phyloP scores from a whole-genome alignment of 2,329 filamentous ascomycete species.

The Colletotrichum musicola region DNA sequence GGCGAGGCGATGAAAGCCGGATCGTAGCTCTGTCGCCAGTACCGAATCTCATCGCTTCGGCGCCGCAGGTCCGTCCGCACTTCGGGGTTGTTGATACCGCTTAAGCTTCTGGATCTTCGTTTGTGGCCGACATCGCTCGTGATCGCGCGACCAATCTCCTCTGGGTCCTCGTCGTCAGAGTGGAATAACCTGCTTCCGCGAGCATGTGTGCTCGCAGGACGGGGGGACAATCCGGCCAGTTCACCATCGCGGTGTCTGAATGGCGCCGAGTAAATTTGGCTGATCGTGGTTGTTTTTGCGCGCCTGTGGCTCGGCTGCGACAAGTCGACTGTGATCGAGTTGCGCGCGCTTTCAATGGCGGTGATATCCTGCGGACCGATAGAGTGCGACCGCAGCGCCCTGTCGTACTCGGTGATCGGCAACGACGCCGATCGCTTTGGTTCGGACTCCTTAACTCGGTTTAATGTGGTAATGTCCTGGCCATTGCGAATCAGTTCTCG shows the following conservation, averaged over 20 bases:
- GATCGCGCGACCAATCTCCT: constrained; percentile 73
- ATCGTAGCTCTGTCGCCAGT: constrained; percentile 73
- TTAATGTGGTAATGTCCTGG: constrained; percentile 56
- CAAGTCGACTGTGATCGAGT: constrained; percentile 63
- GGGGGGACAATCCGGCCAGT: constrained; percentile 68
- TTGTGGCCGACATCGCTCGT: constrained; percentile 66
- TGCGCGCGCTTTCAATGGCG: constrained; percentile 66
- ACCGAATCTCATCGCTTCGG: constrained; percentile 73
- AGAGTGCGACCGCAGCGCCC: constrained; percentile 72
- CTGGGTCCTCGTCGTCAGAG: constrained; percentile 56
- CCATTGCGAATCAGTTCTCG: constrained; percentile 3
- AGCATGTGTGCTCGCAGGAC: constrained; percentile 71
- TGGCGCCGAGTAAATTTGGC: constrained; percentile 52
- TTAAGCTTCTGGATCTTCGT: constrained; percentile 71
- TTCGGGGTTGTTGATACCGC: constrained; percentile 43
- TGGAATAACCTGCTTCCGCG: constrained; percentile 56
- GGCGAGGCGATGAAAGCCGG: constrained; percentile 62
- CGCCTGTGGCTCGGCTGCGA: constrained; percentile 53
- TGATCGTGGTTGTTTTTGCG: constrained; percentile 55
- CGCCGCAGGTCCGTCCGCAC: constrained; percentile 52
- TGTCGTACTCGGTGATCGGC: constrained; percentile 71
- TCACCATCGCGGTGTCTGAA: constrained; percentile 55
- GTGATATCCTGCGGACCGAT: constrained; percentile 67
- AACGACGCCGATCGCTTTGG: constrained; percentile 69
- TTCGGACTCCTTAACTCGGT: constrained; percentile 51